Percentiles rank a stretch among this genome's conserved stretches.
phyloP scores from a whole-genome alignment of 805 yeast genomes.

The Lachancea meyersii region DNA sequence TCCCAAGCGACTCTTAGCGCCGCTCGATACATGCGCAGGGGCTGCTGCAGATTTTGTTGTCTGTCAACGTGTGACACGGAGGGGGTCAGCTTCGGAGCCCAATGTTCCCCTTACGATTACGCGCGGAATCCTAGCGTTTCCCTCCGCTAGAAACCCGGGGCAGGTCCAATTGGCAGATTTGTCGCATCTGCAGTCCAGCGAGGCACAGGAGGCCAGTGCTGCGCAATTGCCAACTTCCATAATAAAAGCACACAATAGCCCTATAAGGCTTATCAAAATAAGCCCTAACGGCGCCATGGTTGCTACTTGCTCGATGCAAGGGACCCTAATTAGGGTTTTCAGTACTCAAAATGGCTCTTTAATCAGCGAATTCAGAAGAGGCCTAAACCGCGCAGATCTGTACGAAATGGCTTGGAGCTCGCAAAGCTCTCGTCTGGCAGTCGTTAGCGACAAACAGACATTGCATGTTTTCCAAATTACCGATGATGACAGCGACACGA shows the following conservation, averaged over 20 bases:
- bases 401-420: conserved; percentile 82
- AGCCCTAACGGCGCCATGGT: conserved; percentile 71
- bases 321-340: conserved; percentile 83
- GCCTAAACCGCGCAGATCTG: conserved; percentile 76
- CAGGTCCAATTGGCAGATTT: conserved; percentile 29
- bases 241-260: conserved; percentile 79
- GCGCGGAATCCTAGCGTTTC: conserved; percentile 22
- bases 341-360: conserved; percentile 54
- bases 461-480: conserved; percentile 66
- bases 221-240: conserved; percentile 35
- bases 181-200: conserved; percentile 17
- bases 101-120: conserved; percentile 6
- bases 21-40: conserved; percentile 16
- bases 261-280: conserved; percentile 59
- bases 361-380: conserved; percentile 82
- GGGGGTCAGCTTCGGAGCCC: conserved; percentile 4
- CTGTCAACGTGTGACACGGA: conserved; percentile 10
- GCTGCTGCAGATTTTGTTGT: conserved; percentile 24
- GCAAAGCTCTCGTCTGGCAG: conserved; percentile 69
- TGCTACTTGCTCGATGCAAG: conserved; percentile 86
- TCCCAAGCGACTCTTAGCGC: conserved; percentile 49
- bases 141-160: conserved; percentile 24
- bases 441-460: conserved; percentile 82
- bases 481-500: conserved; percentile 14
- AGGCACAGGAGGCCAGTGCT: conserved; percentile 10